phyloP scores from a whole-genome alignment of 345 rosid species.

The Salix caprea region DNA sequence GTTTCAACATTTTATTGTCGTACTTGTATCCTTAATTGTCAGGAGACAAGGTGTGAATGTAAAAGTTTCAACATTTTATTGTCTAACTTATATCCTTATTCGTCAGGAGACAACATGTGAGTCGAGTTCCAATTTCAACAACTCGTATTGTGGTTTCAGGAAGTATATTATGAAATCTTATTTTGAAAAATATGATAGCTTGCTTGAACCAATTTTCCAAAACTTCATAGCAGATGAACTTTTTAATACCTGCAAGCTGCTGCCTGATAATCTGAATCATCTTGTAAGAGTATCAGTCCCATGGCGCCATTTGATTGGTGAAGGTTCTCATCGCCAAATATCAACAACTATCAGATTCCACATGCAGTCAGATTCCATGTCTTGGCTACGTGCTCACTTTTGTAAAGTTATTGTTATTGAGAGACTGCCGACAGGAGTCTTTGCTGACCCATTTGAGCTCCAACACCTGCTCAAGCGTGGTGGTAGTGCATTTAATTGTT shows the following conservation, averaged over 20 bases:
- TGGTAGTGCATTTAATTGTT: slow-evolving; percentile 30
- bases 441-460: slow-evolving; percentile 89
- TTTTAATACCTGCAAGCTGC: slow-evolving; percentile 25
- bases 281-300: slow-evolving; percentile 28
- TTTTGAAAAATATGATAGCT: slow-evolving; percentile 39
- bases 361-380: slow-evolving; percentile 15
- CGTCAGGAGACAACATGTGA: slow-evolving; percentile 30
- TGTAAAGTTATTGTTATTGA: slow-evolving; percentile 54
- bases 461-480: slow-evolving; percentile 53
- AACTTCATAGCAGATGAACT: slow-evolving; percentile 34
- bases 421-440: slow-evolving; percentile 77
- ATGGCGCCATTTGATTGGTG: slow-evolving; percentile 53
- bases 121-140: slow-evolving; percentile 1
- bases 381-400: slow-evolving; percentile 17
- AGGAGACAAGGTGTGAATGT: slow-evolving; percentile 18
- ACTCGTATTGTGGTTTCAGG: slow-evolving; percentile 18
- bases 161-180: slow-evolving; percentile 53
- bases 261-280: slow-evolving; percentile 17
- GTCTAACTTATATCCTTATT: background rate
- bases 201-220: slow-evolving; percentile 45
- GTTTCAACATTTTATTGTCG: background rate
- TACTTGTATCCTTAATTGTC: background rate
- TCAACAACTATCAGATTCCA: slow-evolving; percentile 47
- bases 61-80: background rate
- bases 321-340: slow-evolving; percentile 85